Base-by-base conservation (phyloP, 495 filamentous ascomycete genomes). In the Penicillium taxi region DNA sequence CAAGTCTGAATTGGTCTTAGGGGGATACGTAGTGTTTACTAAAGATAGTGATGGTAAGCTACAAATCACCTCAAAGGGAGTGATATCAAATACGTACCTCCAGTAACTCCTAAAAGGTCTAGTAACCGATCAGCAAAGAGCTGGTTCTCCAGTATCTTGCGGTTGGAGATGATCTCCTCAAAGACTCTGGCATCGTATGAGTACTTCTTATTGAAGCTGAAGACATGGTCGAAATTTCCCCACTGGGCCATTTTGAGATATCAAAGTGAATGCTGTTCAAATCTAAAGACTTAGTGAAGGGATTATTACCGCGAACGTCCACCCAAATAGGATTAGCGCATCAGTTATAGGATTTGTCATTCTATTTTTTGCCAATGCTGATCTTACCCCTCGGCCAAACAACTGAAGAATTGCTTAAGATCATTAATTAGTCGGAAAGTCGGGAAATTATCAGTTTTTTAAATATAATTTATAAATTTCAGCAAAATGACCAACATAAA, bases 111-210 rank as follows among this genome's bases (percentile, higher is more conserved):
- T n/a, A 86, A 63, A n/a, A 79, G 64, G 35, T 72, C 74, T 28
- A 89, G 63, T 21, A 88, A 70, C 32, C 74, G 73, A 54, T 90
- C 84, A 45, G 86, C 77, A 54, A 88, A 87, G 26, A 88, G 70
- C 31, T 73, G 65, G 43, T 80, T 77, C 38, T 78, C 75, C 18
- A 87, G 61, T 13, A 56, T 59, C 27, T 75, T 75, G 37, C 82
- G 79, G 43, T 75, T 74, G 16, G 65, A 57, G 37, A 77, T 64
- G 43, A 87, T 82, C 15, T 70, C 65, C 9, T 78, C 64, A 43
- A 75, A 50, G 29, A 66, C 55, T 15, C 67, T 65, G 22, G 71
- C 66, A 50, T 77, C 73, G 54, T 84, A 82, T 9, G 71, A 70
- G 42, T 75, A 76, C 9, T 75, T 74, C 17, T 72, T 67, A 32